Conservation (phyloP, 352 stramenopile species). For the Phytophthora citrophthora region DNA sequence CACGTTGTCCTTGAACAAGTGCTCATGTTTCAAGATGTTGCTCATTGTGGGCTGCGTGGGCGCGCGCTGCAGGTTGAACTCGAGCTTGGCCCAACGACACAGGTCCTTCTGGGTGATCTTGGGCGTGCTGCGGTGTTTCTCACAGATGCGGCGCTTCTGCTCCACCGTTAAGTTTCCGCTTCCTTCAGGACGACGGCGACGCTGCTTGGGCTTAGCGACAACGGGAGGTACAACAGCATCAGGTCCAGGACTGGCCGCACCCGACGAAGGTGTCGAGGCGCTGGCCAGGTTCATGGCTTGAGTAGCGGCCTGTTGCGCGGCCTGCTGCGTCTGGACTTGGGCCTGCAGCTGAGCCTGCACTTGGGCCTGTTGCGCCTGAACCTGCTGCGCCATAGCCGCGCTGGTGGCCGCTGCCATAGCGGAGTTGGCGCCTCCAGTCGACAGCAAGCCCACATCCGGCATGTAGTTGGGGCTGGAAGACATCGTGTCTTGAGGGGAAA, state of each 20-base stretch:
- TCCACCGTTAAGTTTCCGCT: slow-evolving; percentile 86
- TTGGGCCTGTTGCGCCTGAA: slow-evolving; percentile 31
- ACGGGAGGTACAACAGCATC: neutral
- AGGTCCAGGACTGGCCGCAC: neutral
- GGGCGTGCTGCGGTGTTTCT: slow-evolving; percentile 85
- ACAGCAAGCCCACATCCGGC: slow-evolving; percentile 33
- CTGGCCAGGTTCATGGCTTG: neutral
- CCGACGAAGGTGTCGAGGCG: neutral
- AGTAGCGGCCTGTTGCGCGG: slow-evolving; percentile 1
- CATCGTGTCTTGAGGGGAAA: slow-evolving; percentile 54
- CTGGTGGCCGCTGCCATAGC: slow-evolving; percentile 19
- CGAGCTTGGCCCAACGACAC: slow-evolving; percentile 88
- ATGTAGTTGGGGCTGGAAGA: slow-evolving; percentile 88
- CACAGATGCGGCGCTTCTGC: slow-evolving; percentile 89
- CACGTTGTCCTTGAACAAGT: slow-evolving; percentile 87
- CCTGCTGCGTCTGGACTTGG: slow-evolving; percentile 9
- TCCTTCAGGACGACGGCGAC: slow-evolving; percentile 60
- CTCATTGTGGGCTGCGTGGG: slow-evolving; percentile 83
- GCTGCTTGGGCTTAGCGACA: slow-evolving; percentile 26
- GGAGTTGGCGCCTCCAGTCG: slow-evolving; percentile 8
- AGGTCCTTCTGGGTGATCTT: slow-evolving; percentile 92
- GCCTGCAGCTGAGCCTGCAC: slow-evolving; percentile 27
- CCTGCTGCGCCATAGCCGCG: slow-evolving; percentile 37
- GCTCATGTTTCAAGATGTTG: slow-evolving; percentile 90
- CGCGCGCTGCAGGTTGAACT: slow-evolving; percentile 87